Evolutionary conservation across 306 rosid genomes (phyloP).

Genomic region (Ochetophila trinervis): DNA sequence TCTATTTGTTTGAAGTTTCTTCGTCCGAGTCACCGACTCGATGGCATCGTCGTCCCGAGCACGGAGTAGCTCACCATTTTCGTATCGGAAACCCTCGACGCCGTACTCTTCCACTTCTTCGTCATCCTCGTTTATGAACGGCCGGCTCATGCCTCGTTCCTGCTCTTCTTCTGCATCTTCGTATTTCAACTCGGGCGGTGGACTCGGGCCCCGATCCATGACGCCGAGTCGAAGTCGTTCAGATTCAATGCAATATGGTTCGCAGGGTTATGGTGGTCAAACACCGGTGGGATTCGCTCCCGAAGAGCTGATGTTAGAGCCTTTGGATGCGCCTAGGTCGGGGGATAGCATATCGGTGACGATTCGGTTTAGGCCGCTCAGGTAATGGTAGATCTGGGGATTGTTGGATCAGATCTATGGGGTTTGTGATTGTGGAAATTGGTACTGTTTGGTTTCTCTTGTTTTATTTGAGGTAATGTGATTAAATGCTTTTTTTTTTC

Average conservation of each 20-base stretch:
- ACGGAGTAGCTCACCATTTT: conserved; percentile 92
- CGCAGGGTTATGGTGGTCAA: conserved; percentile 32
- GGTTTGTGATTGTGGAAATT: conserved; percentile 13
- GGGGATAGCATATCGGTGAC: conserved; percentile 97
- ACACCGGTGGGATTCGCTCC: conserved; percentile 70
- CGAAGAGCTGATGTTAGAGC: conserved; percentile 67
- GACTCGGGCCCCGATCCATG: conserved; percentile 73
- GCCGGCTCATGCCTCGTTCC: conserved; percentile 79
- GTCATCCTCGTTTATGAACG: conserved; percentile 63
- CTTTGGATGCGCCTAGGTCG: conserved; percentile 52
- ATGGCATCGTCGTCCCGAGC: conserved; percentile 96
- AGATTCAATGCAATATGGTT: conserved; percentile 55
- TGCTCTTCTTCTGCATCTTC: conserved; percentile 74
- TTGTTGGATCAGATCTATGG: conserved; percentile 57
- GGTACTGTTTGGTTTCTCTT: conserved; percentile 27
- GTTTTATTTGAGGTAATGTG: conserved; percentile 32
- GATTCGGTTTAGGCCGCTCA: conserved; percentile 95
- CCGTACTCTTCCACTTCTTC: conserved; percentile 82
- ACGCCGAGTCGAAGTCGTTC: conserved; percentile 64
- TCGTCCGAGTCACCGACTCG: conserved; percentile 49
- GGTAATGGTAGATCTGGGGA: conserved; percentile 80
- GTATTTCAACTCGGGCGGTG: conserved; percentile 59
- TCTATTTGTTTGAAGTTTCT: conserved; percentile 2
- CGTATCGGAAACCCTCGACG: conserved; percentile 70
- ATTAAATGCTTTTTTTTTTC: conserved; percentile 25